A percentile compares a stretch with the other conserved stretches of the same genome.
Evolutionary conservation across 169 alveolate species (phyloP).

Genomic region (Eimeria acervulina): DNA sequence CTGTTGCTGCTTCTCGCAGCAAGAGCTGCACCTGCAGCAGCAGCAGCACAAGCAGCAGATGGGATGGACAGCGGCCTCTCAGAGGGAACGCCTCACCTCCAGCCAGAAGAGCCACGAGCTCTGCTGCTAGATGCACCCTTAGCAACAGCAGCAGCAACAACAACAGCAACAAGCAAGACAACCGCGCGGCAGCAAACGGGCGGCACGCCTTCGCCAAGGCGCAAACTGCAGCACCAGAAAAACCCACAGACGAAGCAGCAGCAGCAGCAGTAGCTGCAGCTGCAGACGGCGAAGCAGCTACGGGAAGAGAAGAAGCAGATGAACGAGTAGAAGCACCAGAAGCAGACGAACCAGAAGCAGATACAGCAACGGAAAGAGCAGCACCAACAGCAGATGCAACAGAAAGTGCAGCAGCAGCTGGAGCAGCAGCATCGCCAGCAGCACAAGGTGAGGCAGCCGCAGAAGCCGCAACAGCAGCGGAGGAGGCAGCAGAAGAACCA

Average conservation of each 20-base stretch:
- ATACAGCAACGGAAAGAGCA: background rate
- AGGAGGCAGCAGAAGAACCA: background rate
- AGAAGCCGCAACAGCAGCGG: background rate
- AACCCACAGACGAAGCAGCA: background rate
- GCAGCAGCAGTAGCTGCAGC: slow-evolving; percentile 19
- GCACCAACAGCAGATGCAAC: background rate
- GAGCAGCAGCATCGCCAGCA: background rate
- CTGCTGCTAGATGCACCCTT: slow-evolving; percentile 3
- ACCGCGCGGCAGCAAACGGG: background rate
- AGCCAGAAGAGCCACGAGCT: slow-evolving; percentile 38
- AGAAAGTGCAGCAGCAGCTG: background rate
- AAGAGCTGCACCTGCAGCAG: slow-evolving; percentile 27
- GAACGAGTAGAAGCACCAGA: background rate
- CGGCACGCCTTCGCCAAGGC: background rate
- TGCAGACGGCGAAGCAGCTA: background rate
- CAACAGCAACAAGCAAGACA: background rate
- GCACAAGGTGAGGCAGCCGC: background rate
- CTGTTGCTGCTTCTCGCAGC: slow-evolving; percentile 42
- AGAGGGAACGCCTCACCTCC: background rate
- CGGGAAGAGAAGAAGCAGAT: background rate
- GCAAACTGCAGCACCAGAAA: background rate
- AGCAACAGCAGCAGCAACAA: background rate
- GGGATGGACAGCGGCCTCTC: background rate
- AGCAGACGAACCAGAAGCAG: background rate
- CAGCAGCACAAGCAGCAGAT: slow-evolving; percentile 44